These are phyloP conservation scores for Ceratocystis smalleyi DNA, from an alignment of 2,329 filamentous ascomycete species.

Conservation along the genomic window DNA sequence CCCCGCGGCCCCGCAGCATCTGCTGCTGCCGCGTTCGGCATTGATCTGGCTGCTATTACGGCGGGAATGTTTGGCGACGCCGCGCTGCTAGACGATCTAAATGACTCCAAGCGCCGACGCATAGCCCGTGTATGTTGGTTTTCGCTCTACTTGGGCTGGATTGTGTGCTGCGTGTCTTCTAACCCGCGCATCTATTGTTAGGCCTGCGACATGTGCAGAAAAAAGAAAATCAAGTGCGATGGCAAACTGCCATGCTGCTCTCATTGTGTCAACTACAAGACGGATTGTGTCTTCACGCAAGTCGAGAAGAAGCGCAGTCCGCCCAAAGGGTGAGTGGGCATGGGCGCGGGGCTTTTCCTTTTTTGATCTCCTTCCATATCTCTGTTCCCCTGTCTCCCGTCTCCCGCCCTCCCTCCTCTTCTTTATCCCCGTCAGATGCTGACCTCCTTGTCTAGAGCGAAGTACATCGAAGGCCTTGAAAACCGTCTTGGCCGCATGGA, in stretches of 20 bases:
- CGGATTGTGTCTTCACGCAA: slow-evolving; percentile 90
- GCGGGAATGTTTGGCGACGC: slow-evolving; percentile 46
- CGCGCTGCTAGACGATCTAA: slow-evolving; percentile 46
- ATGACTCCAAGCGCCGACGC: slow-evolving; percentile 74
- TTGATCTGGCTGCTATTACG: slow-evolving; percentile 35
- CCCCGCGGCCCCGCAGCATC: slow-evolving; percentile 16
- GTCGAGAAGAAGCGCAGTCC: slow-evolving; percentile 98
- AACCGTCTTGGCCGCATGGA: slow-evolving; percentile 95
- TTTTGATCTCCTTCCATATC: neutral
- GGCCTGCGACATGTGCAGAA: slow-evolving; percentile 94
- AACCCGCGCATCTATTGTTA: slow-evolving; percentile 23
- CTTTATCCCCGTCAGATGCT: too few relatives aligned
- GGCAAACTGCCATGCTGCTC: slow-evolving; percentile 89
- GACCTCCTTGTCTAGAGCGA: slow-evolving; percentile 44
- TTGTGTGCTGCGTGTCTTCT: neutral
- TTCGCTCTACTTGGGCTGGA: neutral
- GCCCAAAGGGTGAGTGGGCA: slow-evolving; percentile 64
- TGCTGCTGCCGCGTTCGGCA: slow-evolving; percentile 34
- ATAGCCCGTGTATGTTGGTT: slow-evolving; percentile 55
- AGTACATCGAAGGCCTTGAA: slow-evolving; percentile 94
- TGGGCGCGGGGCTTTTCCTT: too few relatives aligned
- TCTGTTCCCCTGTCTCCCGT: neutral
- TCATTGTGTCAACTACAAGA: slow-evolving; percentile 96
- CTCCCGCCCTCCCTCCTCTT: neutral
- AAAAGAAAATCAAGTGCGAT: slow-evolving; percentile 96